These are phyloP conservation scores for Alternaria infectoria DNA, from an alignment of 2,329 filamentous ascomycete species.

Conservation along the genomic window DNA sequence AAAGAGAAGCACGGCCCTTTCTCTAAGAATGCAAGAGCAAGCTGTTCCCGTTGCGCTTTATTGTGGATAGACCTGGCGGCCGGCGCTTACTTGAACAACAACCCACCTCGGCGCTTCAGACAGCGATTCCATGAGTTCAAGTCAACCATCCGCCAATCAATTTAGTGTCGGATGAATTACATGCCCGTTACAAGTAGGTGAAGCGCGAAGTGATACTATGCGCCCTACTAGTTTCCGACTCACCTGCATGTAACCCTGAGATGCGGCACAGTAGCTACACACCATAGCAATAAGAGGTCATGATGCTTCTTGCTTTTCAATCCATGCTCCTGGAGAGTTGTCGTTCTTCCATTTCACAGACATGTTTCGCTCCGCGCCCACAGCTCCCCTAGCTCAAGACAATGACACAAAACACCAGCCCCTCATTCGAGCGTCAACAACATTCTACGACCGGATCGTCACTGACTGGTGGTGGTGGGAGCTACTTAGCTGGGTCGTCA, in stretches of 20 bases:
- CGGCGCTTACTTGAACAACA: not conserved
- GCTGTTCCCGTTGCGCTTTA: not conserved
- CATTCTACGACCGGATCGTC: conserved; percentile 18
- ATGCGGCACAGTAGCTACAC: not conserved
- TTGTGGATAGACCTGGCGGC: not conserved
- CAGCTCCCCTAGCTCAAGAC: not conserved
- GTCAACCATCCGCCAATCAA: not conserved
- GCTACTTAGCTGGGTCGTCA: conserved; percentile 20
- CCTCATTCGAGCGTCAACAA: conserved; percentile 16
- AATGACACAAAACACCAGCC: not conserved
- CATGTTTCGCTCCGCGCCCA: not conserved
- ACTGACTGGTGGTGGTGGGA: conserved; percentile 32
- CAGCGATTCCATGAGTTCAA: not conserved
- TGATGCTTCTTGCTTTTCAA: not conserved
- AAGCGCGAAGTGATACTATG: not conserved
- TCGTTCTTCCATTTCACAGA: not conserved
- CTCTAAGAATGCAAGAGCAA: not conserved
- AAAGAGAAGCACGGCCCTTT: not conserved
- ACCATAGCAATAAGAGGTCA: not conserved
- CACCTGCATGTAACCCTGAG: not conserved
- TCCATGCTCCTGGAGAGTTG: not conserved
- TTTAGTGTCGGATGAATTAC: not conserved
- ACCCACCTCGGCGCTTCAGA: not conserved
- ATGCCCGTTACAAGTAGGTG: not conserved
- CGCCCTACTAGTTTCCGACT: not conserved